Percentiles rank a stretch among this genome's conserved stretches.
phyloP scores from a whole-genome alignment of 495 filamentous ascomycete genomes.

The Cercophora sp. region DNA sequence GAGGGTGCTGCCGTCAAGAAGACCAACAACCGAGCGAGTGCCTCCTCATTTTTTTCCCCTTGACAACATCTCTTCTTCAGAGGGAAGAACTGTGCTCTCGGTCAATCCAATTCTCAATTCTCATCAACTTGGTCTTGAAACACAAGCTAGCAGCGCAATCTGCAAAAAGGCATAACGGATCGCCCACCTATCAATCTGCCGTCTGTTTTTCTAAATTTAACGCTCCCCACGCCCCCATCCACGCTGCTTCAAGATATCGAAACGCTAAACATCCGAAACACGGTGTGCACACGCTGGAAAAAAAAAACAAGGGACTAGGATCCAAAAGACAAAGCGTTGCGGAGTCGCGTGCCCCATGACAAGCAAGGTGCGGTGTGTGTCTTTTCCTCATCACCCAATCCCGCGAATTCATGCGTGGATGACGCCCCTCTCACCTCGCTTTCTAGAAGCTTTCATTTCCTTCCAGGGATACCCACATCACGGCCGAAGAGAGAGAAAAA shows the following conservation, averaged over 20 bases:
- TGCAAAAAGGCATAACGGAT: slow-evolving; percentile 1
- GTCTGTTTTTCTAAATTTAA: slow-evolving; percentile 6
- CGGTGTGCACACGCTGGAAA: neutral
- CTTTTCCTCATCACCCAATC: neutral
- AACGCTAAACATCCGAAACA: slow-evolving; percentile 11
- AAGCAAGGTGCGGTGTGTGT: slow-evolving; percentile 6
- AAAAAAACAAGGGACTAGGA: slow-evolving; percentile 1
- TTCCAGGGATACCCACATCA: slow-evolving; percentile 8
- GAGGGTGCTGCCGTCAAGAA: too few relatives aligned
- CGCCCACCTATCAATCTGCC: too few relatives aligned
- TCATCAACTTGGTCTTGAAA: neutral
- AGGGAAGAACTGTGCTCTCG: neutral
- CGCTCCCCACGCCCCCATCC: neutral
- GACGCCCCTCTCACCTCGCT: neutral
- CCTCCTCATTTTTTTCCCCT: too few relatives aligned
- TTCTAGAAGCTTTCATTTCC: slow-evolving; percentile 12
- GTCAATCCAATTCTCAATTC: neutral
- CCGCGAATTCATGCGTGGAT: slow-evolving; percentile 1
- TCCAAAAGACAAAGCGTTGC: neutral
- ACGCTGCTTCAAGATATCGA: neutral
- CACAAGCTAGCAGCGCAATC: neutral
- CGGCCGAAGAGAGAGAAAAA: neutral
- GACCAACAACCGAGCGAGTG: neutral
- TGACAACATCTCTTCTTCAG: neutral
- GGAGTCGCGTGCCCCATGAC: slow-evolving; percentile 4